Evolutionary conservation across 139 green algal genomes (phyloP).

Genomic region (Haematococcus sp.): DNA sequence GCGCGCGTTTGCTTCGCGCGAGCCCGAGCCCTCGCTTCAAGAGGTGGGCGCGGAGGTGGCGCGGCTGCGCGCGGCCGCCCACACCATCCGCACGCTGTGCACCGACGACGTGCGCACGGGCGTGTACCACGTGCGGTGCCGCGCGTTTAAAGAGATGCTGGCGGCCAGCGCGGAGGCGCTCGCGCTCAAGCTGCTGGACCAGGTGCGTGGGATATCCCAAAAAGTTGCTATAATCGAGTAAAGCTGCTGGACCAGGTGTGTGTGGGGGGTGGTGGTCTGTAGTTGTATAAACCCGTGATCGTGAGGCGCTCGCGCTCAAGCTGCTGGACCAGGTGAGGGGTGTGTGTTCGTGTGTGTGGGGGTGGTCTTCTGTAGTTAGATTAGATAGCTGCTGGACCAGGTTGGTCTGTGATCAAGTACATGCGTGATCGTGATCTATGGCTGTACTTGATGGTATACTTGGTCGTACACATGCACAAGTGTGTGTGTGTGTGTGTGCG

Average conservation of each 20-base stretch:
- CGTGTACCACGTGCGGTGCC: conserved; percentile 55
- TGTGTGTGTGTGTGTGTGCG: background rate
- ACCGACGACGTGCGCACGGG: conserved; percentile 60
- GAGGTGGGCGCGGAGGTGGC: conserved; percentile 48
- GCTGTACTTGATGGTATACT: no score
- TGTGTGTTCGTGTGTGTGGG: no score
- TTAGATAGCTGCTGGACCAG: no score
- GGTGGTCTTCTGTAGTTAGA: no score
- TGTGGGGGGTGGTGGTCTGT: background rate
- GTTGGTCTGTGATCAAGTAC: background rate
- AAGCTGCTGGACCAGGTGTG: no score
- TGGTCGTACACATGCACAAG: background rate
- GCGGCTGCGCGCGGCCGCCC: conserved; percentile 38
- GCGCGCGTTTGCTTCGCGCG: conserved; percentile 24
- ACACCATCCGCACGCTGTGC: conserved; percentile 37
- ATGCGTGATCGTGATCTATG: conserved; percentile 19
- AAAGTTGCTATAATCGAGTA: no score
- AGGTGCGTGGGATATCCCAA: conserved; percentile 24
- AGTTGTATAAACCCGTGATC: background rate
- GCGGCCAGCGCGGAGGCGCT: conserved; percentile 46
- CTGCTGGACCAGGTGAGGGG: conserved; percentile 54
- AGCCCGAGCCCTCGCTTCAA: conserved; percentile 30
- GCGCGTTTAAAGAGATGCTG: conserved; percentile 59
- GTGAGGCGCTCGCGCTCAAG: conserved; percentile 34
- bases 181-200: conserved; percentile 52